Base-by-base conservation (phyloP, 257 asterid species). In the Petrea volubilis region DNA sequence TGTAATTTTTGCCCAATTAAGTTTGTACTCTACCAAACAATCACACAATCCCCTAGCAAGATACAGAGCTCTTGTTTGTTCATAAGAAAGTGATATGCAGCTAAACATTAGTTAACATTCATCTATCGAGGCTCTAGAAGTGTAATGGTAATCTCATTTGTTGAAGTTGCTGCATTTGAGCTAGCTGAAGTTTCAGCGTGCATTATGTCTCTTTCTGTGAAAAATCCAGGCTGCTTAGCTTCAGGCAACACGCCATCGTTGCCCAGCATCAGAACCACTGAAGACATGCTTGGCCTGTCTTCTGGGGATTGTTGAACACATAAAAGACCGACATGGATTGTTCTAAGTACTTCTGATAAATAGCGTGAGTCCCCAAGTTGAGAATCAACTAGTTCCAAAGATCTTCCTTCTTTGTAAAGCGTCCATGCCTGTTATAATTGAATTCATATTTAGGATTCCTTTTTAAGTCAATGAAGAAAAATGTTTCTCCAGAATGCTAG, bases 211-310 rank as follows among this genome's bases (percentile, higher is more conserved):
- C 71, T 57, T 52, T 58, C 84, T 0, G 74, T 60, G 77, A 80
- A 76, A 59, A 76, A 80, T 41, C 79, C 79, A 15, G 79, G 77
- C 1, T 41, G 79, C 8, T 72, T 72, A 0, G 79, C 64, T 76
- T 68, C 63, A 21, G 84, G 80, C 68, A 79, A 29, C 2, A 7
- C 50, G 0, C 65, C 68, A 1, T 64, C 81, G 7, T 73, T 80
- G 46, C 67, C 74, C 7, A 80, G 47, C 84, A 76, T 76, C 28
- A 51, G 36, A 6, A 76, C 81, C 31, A 68, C 79, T 0, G 74
- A n/a, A 41, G 81, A 41, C 79, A 80, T 80, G 67, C n/a, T 68
- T n/a, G 79, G 84, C 65, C 84, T 58, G 12, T 73, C 77, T 15
- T 76, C 71, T 9, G 64, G 64, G 31, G 2, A 14, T 50, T 68